Percentiles rank a stretch among this genome's conserved stretches.
phyloP scores from a whole-genome alignment of 2,329 filamentous ascomycete genomes.

The Calonectria pteridis region DNA sequence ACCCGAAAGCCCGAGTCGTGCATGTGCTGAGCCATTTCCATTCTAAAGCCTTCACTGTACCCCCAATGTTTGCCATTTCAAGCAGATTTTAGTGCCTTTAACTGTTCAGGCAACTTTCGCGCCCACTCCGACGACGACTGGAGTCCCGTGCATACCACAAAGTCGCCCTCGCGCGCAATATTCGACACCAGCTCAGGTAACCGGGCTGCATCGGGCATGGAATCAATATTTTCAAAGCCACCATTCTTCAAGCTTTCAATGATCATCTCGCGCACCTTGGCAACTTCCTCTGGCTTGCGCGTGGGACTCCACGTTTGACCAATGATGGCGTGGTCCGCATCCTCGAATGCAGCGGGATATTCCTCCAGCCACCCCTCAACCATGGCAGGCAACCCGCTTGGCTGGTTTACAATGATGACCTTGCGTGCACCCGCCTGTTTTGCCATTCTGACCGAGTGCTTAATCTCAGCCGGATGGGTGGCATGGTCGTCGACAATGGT shows the following conservation, averaged over 20 bases:
- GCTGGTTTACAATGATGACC: neutral
- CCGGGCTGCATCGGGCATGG: neutral
- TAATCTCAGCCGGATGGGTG: neutral
- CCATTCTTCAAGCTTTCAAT: neutral
- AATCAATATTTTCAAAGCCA: neutral
- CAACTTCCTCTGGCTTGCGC: neutral
- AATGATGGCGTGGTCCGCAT: neutral
- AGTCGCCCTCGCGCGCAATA: neutral
- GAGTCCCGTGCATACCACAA: neutral
- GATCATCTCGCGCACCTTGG: neutral
- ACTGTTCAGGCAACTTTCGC: neutral
- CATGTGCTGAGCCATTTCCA: neutral
- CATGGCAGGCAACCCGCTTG: neutral
- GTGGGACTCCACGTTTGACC: neutral
- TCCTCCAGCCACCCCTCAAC: neutral
- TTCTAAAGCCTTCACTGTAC: neutral
- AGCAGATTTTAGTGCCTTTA: neutral
- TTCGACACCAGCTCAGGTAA: neutral
- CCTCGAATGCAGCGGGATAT: neutral
- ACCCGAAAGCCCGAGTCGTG: slow-evolving; percentile 29
- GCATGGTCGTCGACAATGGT: neutral
- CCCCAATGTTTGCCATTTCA: neutral
- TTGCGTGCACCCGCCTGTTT: neutral
- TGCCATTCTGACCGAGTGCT: neutral
- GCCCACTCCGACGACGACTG: neutral